Evolutionary conservation across 495 filamentous ascomycete genomes (phyloP), one percentile per base, ranked within the genome.

Genomic region (Podospora appendiculata): DNA sequence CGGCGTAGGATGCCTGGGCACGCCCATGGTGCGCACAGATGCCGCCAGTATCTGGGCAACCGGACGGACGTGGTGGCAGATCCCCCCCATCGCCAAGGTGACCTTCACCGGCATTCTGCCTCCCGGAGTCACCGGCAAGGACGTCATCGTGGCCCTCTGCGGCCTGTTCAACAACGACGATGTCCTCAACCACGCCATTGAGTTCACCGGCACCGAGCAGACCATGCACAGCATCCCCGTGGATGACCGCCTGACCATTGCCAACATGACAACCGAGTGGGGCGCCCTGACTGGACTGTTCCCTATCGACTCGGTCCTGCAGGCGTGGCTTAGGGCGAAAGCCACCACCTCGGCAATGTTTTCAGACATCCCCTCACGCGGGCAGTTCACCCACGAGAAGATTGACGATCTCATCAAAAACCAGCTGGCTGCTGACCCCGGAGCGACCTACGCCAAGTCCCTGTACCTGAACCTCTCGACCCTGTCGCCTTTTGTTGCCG

Each of bases 181-280:
- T 42, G 93, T 96, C 0, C 74, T 96, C 8, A 98, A 97, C 68
- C 90, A 96, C 69, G 84, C 84, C 9, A 85, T 97, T 57, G 91
- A 97, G 66, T 96, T 96, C 61, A 83, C 81, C 6, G 92, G 90
- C 0, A 81, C 85, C 0, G 81, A 86, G 56, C 76, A 89, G 58
- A 95, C 91, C 0, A 77, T 97, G 74, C 47, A 66, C 13, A 92
- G 81, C 61, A 67, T 96, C 32, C 70, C 82, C 0, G 72, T 97
- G 6, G 89, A 94, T 61, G 80, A 87, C 64, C 76, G 91, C 11
- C 66, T 96, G 19, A 82, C 89, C 0, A 95, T 97, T 62, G 81
- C 85, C 41, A 97, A 96, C 69, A 96, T 97, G 93, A 88, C 90
- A 0, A 94, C 87, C 0, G 93, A 98, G 65, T 97, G 91, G 92